Conservation (phyloP, 1,284 basidiomycete genomes). For the Psilocybe mexicana region DNA sequence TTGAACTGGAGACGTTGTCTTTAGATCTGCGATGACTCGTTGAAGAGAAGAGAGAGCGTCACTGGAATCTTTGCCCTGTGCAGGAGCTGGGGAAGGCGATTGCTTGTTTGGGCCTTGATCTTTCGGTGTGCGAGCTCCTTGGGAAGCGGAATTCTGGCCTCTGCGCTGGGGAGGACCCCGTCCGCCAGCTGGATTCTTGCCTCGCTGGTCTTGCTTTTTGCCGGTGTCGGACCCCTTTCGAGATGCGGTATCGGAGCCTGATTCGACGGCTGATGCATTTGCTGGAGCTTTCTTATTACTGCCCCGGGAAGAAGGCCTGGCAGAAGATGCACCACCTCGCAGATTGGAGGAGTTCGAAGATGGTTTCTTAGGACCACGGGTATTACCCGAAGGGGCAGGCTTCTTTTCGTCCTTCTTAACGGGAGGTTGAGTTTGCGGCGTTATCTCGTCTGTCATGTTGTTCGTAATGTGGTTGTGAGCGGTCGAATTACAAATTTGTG, state of each 20-base stretch:
- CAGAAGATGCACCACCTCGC: slow-evolving; percentile 44
- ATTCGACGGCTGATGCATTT: slow-evolving; percentile 50
- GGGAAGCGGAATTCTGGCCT: slow-evolving; percentile 53
- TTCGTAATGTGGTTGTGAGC: slow-evolving; percentile 64
- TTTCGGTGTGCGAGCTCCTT: slow-evolving; percentile 47
- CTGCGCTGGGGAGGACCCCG: slow-evolving; percentile 56
- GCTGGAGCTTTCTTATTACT: slow-evolving; percentile 58
- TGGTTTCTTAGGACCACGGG: slow-evolving; percentile 57
- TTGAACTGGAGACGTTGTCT: slow-evolving; percentile 63
- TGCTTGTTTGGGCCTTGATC: slow-evolving; percentile 48
- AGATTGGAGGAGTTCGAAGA: slow-evolving; percentile 49
- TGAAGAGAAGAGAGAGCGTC: slow-evolving; percentile 79
- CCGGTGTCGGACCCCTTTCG: slow-evolving; percentile 57
- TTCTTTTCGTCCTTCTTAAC: slow-evolving; percentile 73
- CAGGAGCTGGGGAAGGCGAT: slow-evolving; percentile 44
- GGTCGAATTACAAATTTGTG: slow-evolving; percentile 42
- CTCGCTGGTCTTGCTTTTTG: slow-evolving; percentile 58
- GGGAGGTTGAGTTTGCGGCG: slow-evolving; percentile 54
- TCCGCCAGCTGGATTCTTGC: slow-evolving; percentile 51
- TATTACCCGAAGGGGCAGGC: slow-evolving; percentile 42
- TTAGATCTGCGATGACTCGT: slow-evolving; percentile 81
- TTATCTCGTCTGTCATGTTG: slow-evolving; percentile 82
- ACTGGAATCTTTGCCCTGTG: slow-evolving; percentile 53
- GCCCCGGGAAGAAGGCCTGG: slow-evolving; percentile 60
- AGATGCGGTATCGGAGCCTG: slow-evolving; percentile 63